Percentiles rank a stretch among this genome's conserved stretches.
Conservation (phyloP, 148 eudicot species). For the Camellia lanceoleosa region DNA sequence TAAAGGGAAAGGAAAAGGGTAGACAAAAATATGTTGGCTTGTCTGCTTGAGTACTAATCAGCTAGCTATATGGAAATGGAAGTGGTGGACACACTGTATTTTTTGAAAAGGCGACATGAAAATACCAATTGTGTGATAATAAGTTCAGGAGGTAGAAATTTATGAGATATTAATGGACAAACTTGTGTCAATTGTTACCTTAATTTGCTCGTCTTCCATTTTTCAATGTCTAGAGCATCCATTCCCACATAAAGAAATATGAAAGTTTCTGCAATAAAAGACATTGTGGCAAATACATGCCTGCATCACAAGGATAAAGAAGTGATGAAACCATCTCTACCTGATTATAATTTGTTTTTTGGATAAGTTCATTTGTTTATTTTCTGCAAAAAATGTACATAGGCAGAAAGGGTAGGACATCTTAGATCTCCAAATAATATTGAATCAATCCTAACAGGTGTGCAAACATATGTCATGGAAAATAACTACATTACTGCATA, state of each 20-base stretch:
- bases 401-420: no score
- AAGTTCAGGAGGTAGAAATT: no score
- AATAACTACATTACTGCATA: background rate
- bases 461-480: background rate
- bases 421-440: background rate
- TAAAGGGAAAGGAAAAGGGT: background rate
- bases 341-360: background rate
- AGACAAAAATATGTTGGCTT: background rate
- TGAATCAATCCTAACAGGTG: background rate
- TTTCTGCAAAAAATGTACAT: no score
- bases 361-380: background rate
- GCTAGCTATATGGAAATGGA: background rate
- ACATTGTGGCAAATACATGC: slow-evolving; percentile 87
- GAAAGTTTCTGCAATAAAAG: slow-evolving; percentile 92
- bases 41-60: background rate
- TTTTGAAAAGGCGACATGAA: background rate
- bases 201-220: slow-evolving; percentile 77
- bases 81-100: background rate
- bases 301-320: slow-evolving; percentile 35
- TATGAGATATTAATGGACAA: no score
- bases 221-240: slow-evolving; percentile 89
- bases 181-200: slow-evolving; percentile 36
- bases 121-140: no score
- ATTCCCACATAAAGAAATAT: slow-evolving; percentile 94
- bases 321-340: background rate